Percentiles rank a stretch among this genome's conserved stretches.
Conservation (phyloP, 169 alveolate species). For the Plasmodium gaboni region DNA sequence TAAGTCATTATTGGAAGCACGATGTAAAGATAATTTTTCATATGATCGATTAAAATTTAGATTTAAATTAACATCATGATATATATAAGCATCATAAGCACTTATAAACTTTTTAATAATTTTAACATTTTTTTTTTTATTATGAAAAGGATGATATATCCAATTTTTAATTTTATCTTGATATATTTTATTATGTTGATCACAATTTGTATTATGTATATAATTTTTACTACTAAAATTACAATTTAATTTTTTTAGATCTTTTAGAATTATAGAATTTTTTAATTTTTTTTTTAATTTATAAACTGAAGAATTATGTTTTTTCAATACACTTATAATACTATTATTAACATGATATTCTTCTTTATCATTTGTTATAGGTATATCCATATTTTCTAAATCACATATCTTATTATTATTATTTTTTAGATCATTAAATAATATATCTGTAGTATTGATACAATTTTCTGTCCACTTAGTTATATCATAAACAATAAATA, state of each 20-base stretch:
- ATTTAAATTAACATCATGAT: conserved; percentile 34
- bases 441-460: conserved; percentile 27
- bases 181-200: not conserved
- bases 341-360: conserved; percentile 13
- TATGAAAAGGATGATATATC: conserved; percentile 12
- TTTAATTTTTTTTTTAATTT: conserved; percentile 54
- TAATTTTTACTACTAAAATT: not conserved
- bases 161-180: conserved; percentile 2
- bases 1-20: not conserved
- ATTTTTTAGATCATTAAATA: conserved; percentile 6
- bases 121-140: conserved; percentile 17
- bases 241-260: conserved; percentile 32
- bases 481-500: conserved; percentile 34
- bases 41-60: conserved; percentile 30
- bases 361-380: not conserved
- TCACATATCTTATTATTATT: not conserved
- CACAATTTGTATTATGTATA: not conserved
- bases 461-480: conserved; percentile 52
- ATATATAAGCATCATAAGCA: conserved; percentile 51
- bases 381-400: not conserved
- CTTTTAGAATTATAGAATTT: conserved; percentile 43
- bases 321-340: conserved; percentile 25
- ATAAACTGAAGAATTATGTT: conserved; percentile 47
- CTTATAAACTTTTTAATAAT: conserved; percentile 65
- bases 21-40: conserved; percentile 1